A percentile compares a stretch with the other conserved stretches of the same genome.
These are phyloP conservation scores for Leucaena leucocephala DNA, from an alignment of 306 rosid species.

Conservation along the genomic window DNA sequence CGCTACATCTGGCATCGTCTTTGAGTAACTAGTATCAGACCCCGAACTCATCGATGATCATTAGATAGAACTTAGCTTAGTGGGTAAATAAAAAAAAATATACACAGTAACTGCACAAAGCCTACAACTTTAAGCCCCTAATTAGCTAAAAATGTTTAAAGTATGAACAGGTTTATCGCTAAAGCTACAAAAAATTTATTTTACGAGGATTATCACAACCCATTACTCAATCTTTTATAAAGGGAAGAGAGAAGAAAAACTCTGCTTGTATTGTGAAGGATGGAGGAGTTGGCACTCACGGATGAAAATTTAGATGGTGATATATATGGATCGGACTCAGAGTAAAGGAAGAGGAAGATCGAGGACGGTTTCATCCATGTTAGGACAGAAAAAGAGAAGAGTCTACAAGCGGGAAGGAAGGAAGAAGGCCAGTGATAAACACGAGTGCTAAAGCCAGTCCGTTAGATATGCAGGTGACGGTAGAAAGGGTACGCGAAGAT, in stretches of 20 bases:
- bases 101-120: constrained; percentile 39
- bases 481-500: constrained; percentile 38
- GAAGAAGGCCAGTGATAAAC: constrained; percentile 65
- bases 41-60: constrained; percentile 59
- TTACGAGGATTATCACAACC: constrained; percentile 4
- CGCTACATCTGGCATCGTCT: constrained; percentile 77
- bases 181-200: constrained; percentile 9
- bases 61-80: constrained; percentile 27
- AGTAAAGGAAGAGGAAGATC: constrained; percentile 35
- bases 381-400: constrained; percentile 40
- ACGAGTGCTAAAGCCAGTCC: constrained; percentile 44
- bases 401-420: constrained; percentile 44
- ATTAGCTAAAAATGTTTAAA: constrained; percentile 38
- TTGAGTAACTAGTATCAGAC: constrained; percentile 39
- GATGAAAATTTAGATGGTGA: constrained; percentile 31
- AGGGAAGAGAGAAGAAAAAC: neutral
- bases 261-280: constrained; percentile 24
- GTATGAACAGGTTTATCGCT: constrained; percentile 23
- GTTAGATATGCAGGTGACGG: constrained; percentile 47
- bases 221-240: constrained; percentile 22
- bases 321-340: constrained; percentile 43
- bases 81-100: neutral
- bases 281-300: neutral
- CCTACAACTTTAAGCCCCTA: constrained; percentile 44
- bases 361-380: constrained; percentile 49